These are phyloP conservation scores for Diphasiastrum complanatum DNA, from an alignment of 83 land plant genomes.

Conservation along the genomic window DNA sequence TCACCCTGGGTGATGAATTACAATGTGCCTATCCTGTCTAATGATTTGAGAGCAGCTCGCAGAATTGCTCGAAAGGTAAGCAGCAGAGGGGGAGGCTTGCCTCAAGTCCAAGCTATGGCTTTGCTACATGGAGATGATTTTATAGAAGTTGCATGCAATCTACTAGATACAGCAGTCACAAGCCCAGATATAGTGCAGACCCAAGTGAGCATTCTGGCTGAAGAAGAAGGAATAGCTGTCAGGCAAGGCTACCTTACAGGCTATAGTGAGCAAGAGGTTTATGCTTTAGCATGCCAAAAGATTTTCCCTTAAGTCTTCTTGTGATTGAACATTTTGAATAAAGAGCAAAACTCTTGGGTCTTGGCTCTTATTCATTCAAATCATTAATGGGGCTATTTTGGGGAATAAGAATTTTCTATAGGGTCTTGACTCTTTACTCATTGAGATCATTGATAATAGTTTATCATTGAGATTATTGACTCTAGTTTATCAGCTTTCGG, in stretches of 20 bases:
- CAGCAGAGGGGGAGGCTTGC: constrained; percentile 84
- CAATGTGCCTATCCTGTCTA: constrained; percentile 66
- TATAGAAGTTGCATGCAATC: constrained; percentile 73
- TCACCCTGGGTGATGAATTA: constrained; percentile 83
- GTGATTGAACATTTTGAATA: too few relatives aligned
- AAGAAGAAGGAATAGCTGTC: constrained; percentile 41
- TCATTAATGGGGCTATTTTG: too few relatives aligned
- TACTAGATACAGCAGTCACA: constrained; percentile 46
- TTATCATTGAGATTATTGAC: too few relatives aligned
- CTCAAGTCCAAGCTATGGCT: constrained; percentile 78
- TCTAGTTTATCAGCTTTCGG: too few relatives aligned
- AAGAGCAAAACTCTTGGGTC: too few relatives aligned
- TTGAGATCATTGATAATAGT: too few relatives aligned
- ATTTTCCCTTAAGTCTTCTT: background rate
- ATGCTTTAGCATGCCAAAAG: constrained; percentile 12
- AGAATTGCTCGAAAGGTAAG: constrained; percentile 66
- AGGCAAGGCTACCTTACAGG: constrained; percentile 66
- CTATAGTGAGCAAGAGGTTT: constrained; percentile 34
- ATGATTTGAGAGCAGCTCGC: constrained; percentile 45
- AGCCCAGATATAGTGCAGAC: constrained; percentile 55
- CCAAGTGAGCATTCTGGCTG: constrained; percentile 48
- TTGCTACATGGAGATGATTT: constrained; percentile 49
- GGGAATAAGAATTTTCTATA: too few relatives aligned
- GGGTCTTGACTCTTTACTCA: too few relatives aligned
- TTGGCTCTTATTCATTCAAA: too few relatives aligned